A percentile compares a stretch with the other conserved stretches of the same genome.
Conservation (phyloP, 139 green algal genomes). For the Dunaliella primolecta region DNA sequence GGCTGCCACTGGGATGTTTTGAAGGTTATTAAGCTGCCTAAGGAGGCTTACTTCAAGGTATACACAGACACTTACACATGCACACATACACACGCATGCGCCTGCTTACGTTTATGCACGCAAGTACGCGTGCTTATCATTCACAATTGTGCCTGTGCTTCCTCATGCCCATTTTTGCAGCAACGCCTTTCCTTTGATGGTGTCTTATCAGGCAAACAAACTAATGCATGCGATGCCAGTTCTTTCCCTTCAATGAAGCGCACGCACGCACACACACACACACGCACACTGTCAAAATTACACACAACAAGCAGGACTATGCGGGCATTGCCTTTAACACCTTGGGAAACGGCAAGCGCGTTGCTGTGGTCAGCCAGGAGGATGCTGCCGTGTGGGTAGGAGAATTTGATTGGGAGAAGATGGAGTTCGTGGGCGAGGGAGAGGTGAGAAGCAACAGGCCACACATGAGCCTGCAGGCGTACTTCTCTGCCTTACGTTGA, state of each 20-base stretch:
- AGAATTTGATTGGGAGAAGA: conserved; percentile 39
- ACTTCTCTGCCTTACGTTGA: not conserved
- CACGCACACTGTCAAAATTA: no score
- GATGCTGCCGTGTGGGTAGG: conserved; percentile 43
- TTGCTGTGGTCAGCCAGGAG: conserved; percentile 31
- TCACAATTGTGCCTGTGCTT: no score
- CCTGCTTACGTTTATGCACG: no score
- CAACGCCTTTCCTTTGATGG: no score
- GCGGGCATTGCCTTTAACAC: conserved; percentile 5
- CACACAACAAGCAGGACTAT: not conserved
- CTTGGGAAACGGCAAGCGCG: not conserved
- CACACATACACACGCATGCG: no score
- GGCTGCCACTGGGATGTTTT: conserved; percentile 23
- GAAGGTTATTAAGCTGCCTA: conserved; percentile 33
- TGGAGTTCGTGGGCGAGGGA: conserved; percentile 3
- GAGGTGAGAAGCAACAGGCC: not conserved
- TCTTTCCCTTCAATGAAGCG: no score
- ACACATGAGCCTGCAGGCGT: not conserved
- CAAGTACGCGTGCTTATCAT: no score
- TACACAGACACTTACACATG: no score
- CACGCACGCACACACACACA: no score
- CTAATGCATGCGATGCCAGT: no score
- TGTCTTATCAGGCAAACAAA: no score
- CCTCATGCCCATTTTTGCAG: conserved; percentile 15
- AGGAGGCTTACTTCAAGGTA: conserved; percentile 34